Conservation (phyloP, 2,329 filamentous ascomycete genomes). For the Atkinsonella hypoxylon region DNA sequence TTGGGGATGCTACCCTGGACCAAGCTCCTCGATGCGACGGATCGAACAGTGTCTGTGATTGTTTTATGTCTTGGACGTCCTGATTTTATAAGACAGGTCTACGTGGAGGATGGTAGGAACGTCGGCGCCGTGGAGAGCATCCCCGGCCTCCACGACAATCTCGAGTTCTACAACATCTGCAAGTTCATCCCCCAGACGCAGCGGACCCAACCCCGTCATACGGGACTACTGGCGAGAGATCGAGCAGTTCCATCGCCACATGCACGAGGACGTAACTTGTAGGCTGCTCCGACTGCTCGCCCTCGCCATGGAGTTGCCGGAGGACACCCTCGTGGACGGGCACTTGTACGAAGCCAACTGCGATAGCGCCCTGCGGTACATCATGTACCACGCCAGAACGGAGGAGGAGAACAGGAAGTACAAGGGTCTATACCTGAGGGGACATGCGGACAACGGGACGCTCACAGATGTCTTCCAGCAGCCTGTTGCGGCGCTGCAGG, state of each 20-base stretch:
- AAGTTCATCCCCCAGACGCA: slow-evolving; percentile 25
- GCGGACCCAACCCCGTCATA: slow-evolving; percentile 22
- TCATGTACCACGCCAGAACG: slow-evolving; percentile 41
- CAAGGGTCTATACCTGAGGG: slow-evolving; percentile 24
- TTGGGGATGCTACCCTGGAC: no score
- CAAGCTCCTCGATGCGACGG: neutral
- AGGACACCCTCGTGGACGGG: slow-evolving; percentile 39
- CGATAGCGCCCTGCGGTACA: slow-evolving; percentile 47
- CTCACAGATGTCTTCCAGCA: slow-evolving; percentile 46
- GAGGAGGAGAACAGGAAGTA: slow-evolving; percentile 28
- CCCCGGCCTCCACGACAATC: slow-evolving; percentile 24
- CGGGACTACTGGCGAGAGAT: slow-evolving; percentile 18
- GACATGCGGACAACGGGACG: slow-evolving; percentile 43
- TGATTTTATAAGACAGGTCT: no score
- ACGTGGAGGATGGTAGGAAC: no score
- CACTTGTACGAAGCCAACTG: slow-evolving; percentile 42
- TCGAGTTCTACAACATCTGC: slow-evolving; percentile 28
- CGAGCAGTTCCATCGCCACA: slow-evolving; percentile 22
- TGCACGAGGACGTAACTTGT: slow-evolving; percentile 20
- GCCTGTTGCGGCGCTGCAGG: slow-evolving; percentile 43
- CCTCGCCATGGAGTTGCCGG: slow-evolving; percentile 44
- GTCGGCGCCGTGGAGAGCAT: slow-evolving; percentile 25
- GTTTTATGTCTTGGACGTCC: no score
- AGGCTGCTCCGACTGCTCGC: slow-evolving; percentile 25
- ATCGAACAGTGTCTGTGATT: neutral